Base-by-base conservation (phyloP, 768 basidiomycete species). In the Suillus fuscotomentosus region DNA sequence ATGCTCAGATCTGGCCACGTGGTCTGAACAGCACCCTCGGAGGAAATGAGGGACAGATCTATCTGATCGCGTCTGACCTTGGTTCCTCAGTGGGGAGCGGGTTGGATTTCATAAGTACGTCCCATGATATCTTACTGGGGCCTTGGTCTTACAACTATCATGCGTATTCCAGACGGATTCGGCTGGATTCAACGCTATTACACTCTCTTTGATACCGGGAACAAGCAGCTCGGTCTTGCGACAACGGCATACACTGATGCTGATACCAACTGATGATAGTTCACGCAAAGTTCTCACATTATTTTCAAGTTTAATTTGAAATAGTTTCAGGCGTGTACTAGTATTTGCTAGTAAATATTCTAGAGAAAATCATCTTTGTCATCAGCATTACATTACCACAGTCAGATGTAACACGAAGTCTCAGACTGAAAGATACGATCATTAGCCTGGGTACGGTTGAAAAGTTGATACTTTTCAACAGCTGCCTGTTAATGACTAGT, bases 1-100 rank as follows among this genome's bases (percentile, higher is more conserved):
- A 89, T 68, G 88, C 86, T 5, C 89, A 91, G 79, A 85, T 88
- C 66, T 90, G 88, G 87, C 89, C 89, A 1, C 84, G 86, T 59
- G 69, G 77, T 3, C 77, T 86, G 65, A 90, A 91, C 76, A 73
- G 77, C 17, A 74, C 75, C 41, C 81, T 91, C 15, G 87, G 87
- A 63, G 90, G 90, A 54, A 71, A 76, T 34, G 66, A 75, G 6
- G 69, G 71, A 68, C 73, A 74, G 62, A 88, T 89, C 66, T 90
- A 88, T 67, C 78, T 88, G 65, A 80, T 88, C 68, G 76, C 80
- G n/a, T 79, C 79, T 36, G 85, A 88, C 69, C 70, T 88, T 48
- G 86, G 87, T 42, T 73, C 70, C n/a, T n/a, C n/a, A n/a, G 83
- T 79, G 60, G 88, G 87, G 2, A 75, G 79, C 43, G 88, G 88